Percentiles rank a stretch among this genome's conserved stretches.
These are phyloP conservation scores for Flaveria floridana DNA, from an alignment of 140 eudicot genomes.

Conservation along the genomic window DNA sequence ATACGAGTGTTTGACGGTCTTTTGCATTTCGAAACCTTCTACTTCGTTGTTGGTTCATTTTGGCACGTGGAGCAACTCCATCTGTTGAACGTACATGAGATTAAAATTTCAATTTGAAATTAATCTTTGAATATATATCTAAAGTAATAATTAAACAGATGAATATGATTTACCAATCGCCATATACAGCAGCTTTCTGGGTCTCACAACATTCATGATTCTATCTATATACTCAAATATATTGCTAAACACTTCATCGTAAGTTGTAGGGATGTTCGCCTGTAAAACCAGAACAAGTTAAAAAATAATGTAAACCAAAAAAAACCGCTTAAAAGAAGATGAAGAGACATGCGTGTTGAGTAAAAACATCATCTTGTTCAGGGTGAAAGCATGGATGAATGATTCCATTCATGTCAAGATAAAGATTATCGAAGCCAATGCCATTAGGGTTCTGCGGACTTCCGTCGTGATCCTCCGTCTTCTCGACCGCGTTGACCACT, in stretches of 20 bases:
- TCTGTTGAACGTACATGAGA: slow-evolving; percentile 28
- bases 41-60: slow-evolving; percentile 62
- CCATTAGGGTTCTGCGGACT: slow-evolving; percentile 37
- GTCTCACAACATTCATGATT: slow-evolving; percentile 48
- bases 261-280: slow-evolving; percentile 35
- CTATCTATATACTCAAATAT: slow-evolving; percentile 49
- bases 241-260: slow-evolving; percentile 42
- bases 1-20: slow-evolving; percentile 39
- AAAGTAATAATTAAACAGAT: background rate
- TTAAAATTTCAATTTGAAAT: background rate
- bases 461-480: slow-evolving; percentile 16
- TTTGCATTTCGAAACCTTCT: slow-evolving; percentile 45
- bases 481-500: slow-evolving; percentile 35
- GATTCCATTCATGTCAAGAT: slow-evolving; percentile 55
- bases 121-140: background rate
- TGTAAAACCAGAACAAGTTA: slow-evolving; percentile 13
- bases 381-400: slow-evolving; percentile 74
- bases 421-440: slow-evolving; percentile 47
- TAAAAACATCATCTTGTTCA: slow-evolving; percentile 27
- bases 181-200: slow-evolving; percentile 49
- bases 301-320: too few relatives aligned
- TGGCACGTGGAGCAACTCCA: slow-evolving; percentile 69
- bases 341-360: background rate
- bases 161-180: slow-evolving; percentile 48
- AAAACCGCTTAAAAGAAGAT: background rate